Evolutionary conservation across 257 asterid genomes (phyloP), one percentile per base, ranked within the genome.

Genomic region (Echites panduratus): DNA sequence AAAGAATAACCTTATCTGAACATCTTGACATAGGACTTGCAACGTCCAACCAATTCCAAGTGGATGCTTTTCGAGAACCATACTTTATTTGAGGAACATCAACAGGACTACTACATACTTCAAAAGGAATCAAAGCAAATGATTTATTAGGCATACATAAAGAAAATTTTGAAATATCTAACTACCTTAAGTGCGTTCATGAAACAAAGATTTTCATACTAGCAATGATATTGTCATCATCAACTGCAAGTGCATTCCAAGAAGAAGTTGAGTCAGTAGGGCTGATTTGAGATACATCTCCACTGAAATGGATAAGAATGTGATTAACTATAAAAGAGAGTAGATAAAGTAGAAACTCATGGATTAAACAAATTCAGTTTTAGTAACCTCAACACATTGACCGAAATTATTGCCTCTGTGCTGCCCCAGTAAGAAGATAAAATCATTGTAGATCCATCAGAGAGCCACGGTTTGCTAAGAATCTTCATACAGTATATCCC

Each of bases 351-450:
- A 41, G 20, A 32, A 17, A 54, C 16, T 43, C 35, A 66, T 7
- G 7, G 65, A 80, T 26, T 43, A 65, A 49, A 76, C 14, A 50
- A 71, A 74, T 53, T 16, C 70, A 49, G 14, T 43, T 74, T 4
- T 57, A 61, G 67, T 77, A 82, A 95, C 99, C 98, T 95, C 79
- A 82, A 79, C 74, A 85, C 72, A 73, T 92, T 73, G 71, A 95
- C 87, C 44, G 89, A 81, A 77, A 95, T 80, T 71, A 95, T 80
- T 47, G 88, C 73, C 83, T 81, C 86, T 71, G 85, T 66, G 82
- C 97, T 90, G 35, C 95, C 89, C 99, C 99, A 92, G n/a, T 78
- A 27, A 58, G 98, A 88, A 32, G 97, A 84, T 74, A 92, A 75
- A 79, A 92, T 82, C 79, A 95, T 65, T 22, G 96, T 89, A 67